Evolutionary conservation across 352 stramenopile species (phyloP).

Genomic region (Globisporangium sylvaticum): DNA sequence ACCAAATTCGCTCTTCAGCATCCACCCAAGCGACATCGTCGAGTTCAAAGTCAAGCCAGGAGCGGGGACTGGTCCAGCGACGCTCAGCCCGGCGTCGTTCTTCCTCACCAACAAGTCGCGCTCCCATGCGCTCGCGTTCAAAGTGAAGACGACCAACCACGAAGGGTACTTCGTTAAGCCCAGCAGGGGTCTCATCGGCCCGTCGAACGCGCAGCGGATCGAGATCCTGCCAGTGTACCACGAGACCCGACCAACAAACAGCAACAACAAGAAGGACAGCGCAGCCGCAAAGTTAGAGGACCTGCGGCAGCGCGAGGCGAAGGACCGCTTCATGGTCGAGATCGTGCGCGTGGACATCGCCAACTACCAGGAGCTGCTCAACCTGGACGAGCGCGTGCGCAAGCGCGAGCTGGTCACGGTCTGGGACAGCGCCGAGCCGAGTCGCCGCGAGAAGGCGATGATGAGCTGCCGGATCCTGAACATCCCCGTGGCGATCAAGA

Average conservation of each 20-base stretch:
- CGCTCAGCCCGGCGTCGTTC: conserved; percentile 25
- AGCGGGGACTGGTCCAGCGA: conserved; percentile 12
- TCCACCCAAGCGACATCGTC: conserved; percentile 41
- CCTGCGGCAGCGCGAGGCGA: conserved; percentile 39
- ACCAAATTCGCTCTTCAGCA: conserved; percentile 30
- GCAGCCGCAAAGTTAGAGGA: conserved; percentile 11
- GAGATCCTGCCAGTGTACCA: conserved; percentile 45
- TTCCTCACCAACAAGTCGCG: conserved; percentile 62
- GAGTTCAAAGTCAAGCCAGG: conserved; percentile 44
- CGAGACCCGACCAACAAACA: background rate
- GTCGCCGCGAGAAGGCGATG: conserved; percentile 30
- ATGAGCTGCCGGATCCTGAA: conserved; percentile 29
- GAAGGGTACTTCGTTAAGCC: conserved; percentile 73
- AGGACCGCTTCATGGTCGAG: conserved; percentile 73
- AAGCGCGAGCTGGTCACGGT: conserved; percentile 33
- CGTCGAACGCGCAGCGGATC: conserved; percentile 56
- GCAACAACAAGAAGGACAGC: background rate
- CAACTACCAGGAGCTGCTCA: conserved; percentile 36
- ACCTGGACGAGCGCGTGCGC: conserved; percentile 32
- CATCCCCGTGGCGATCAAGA: background rate
- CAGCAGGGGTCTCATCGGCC: conserved; percentile 51
- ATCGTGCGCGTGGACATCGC: conserved; percentile 42
- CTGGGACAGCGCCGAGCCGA: conserved; percentile 35
- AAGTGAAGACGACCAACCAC: conserved; percentile 80
- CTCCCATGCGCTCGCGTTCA: conserved; percentile 54